Evolutionary conservation across 176 grass and related monocot genomes (phyloP).

Genomic region (Cymbopogon citratus): DNA sequence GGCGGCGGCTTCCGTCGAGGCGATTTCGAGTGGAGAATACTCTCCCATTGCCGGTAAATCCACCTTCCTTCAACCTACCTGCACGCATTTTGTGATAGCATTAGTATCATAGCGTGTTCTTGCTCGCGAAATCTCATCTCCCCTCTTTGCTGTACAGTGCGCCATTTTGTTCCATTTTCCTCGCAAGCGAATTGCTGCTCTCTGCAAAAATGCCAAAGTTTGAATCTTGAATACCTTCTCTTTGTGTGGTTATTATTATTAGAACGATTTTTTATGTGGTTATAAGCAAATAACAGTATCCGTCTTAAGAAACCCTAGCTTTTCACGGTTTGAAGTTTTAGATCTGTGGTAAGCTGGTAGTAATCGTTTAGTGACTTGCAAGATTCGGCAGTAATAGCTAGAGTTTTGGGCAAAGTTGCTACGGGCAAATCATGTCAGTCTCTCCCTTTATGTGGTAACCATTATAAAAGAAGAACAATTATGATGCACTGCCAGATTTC

Average conservation of each 20-base stretch:
- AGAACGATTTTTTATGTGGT: neutral
- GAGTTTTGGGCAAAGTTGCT: neutral
- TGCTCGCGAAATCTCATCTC: neutral
- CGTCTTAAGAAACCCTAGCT: neutral
- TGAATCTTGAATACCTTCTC: neutral
- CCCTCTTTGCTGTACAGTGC: neutral
- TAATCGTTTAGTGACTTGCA: neutral
- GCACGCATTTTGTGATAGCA: neutral
- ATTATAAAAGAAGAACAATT: neutral
- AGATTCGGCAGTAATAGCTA: neutral
- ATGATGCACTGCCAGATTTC: neutral
- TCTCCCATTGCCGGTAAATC: neutral
- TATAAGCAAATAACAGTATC: neutral
- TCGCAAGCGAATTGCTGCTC: neutral
- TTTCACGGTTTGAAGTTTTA: neutral
- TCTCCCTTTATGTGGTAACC: neutral
- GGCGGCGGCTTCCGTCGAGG: neutral
- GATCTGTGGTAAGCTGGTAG: neutral
- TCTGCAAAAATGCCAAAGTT: neutral
- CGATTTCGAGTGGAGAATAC: neutral
- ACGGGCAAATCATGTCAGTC: neutral
- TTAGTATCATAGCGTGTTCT: neutral
- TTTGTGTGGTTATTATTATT: neutral
- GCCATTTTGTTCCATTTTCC: neutral
- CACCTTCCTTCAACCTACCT: neutral